Base-by-base conservation (phyloP, 805 yeast species). In the Kuraishia molischiana region DNA sequence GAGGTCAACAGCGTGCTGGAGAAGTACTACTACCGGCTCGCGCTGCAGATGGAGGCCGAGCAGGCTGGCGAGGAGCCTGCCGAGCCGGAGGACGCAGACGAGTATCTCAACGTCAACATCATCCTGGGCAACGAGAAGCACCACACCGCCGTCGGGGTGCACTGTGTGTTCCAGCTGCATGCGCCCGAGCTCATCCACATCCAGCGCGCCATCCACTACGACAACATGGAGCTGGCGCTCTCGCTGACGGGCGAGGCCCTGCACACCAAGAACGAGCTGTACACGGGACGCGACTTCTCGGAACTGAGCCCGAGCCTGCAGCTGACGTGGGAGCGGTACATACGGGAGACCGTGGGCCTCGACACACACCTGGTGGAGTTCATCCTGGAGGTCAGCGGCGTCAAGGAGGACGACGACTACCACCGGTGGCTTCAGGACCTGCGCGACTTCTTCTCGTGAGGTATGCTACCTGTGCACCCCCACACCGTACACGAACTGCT, bases 281-380 rank as follows among this genome's bases (percentile, higher is more conserved):
- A 67, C 58, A 65, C 62, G 49, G 72, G 72, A 19, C 72, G 71
- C 20, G 61, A 63, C 44, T 66, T 67, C 51, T 53, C 64, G 35
- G 63, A 64, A 51, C 64, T 67, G 52, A 72, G 66, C 43, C 69
- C 64, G 50, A 50, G 62, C 19, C 49, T 67, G 42, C 72, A 67
- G 51, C 53, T 59, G 36, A 59, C 61, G 36, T 62, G 67, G 44
- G 72, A 66, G 52, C 48, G 47, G 39, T 66, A 59, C 48, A 58
- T 67, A 47, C 56, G 52, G 37, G 54, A 53, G 20, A 20, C 13
- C 14, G 58, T 56, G 44, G 72, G 72, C 19, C 50, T 67, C 35
- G 50, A 64, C 44, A 52, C 53, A 36, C 59, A 62, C 36, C 60
- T 67, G 56, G 69, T 66, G 34, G 68, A 63, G 43, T 67, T 65